These are phyloP conservation scores for Kazachstania africana DNA, from an alignment of 805 yeast species.

Conservation along the genomic window DNA sequence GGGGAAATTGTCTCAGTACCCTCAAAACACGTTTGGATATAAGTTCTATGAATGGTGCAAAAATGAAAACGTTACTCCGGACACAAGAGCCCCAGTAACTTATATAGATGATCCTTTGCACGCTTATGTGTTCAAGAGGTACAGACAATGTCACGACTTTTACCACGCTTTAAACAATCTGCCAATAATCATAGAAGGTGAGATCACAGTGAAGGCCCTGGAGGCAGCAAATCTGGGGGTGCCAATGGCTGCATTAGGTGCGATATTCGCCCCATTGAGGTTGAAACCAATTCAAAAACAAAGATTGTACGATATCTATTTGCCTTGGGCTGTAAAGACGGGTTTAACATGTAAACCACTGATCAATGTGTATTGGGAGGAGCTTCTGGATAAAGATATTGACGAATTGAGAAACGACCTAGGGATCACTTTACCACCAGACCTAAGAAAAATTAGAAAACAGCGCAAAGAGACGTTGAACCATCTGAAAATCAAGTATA, in stretches of 20 bases:
- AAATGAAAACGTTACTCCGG: constrained; percentile 84
- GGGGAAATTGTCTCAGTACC: constrained; percentile 45
- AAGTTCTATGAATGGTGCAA: constrained; percentile 76
- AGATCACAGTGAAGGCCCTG: constrained; percentile 81
- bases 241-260: constrained; percentile 93
- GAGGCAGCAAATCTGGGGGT: constrained; percentile 87
- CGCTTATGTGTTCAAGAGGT: constrained; percentile 87
- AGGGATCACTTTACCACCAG: constrained; percentile 69
- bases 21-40: constrained; percentile 62
- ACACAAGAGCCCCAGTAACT: constrained; percentile 78
- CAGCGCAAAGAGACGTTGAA: constrained; percentile 14
- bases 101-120: constrained; percentile 82
- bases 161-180: constrained; percentile 85
- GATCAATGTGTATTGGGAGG: constrained; percentile 89
- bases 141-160: constrained; percentile 94
- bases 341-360: constrained; percentile 67
- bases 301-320: constrained; percentile 54
- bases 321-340: constrained; percentile 77
- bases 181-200: constrained; percentile 93
- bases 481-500: constrained; percentile 19
- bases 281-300: constrained; percentile 51
- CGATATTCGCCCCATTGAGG: constrained; percentile 77
- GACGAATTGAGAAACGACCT: constrained; percentile 59
- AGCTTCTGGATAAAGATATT: constrained; percentile 58
- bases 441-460: constrained; percentile 55